A percentile compares a stretch with the other conserved stretches of the same genome.
phyloP scores from a whole-genome alignment of 805 yeast genomes.

The Candida broadrunensis region DNA sequence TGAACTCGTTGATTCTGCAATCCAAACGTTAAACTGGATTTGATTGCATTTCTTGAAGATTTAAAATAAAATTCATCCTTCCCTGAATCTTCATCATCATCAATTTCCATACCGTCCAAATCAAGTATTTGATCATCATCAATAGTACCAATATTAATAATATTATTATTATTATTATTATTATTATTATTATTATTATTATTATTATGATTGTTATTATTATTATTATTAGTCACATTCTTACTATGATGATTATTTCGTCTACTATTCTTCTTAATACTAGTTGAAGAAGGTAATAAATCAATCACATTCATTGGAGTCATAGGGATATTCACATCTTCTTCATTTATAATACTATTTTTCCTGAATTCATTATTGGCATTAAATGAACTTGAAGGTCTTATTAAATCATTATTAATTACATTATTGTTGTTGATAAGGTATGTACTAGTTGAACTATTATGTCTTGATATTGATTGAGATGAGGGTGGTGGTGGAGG shows the following conservation, averaged over 20 bases:
- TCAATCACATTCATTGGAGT: conserved; percentile 12
- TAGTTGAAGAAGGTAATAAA: conserved; percentile 5
- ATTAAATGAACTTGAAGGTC: not conserved
- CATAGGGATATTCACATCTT: conserved; percentile 5
- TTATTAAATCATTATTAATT: not conserved
- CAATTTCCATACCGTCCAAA: not conserved
- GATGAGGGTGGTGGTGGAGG: conserved; percentile 3
- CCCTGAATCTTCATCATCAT: not conserved
- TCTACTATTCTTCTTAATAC: not conserved
- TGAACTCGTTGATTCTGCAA: not conserved
- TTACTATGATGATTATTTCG: no score
- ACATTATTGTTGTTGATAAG: not conserved
- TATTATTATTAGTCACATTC: no score
- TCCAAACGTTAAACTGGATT: not conserved
- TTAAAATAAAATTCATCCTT: no score
- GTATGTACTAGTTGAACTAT: conserved; percentile 1
- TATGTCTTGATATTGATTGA: conserved; percentile 6
- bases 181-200: no score
- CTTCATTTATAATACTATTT: not conserved
- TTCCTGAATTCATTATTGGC: not conserved
- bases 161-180: no score
- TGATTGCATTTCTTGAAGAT: conserved; percentile 3
- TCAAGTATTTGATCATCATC: not conserved
- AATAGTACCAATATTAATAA: no score
- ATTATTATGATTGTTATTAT: no score